These are phyloP conservation scores for Tephrocybe sp. DNA, from an alignment of 768 basidiomycete species.

Conservation along the genomic window DNA sequence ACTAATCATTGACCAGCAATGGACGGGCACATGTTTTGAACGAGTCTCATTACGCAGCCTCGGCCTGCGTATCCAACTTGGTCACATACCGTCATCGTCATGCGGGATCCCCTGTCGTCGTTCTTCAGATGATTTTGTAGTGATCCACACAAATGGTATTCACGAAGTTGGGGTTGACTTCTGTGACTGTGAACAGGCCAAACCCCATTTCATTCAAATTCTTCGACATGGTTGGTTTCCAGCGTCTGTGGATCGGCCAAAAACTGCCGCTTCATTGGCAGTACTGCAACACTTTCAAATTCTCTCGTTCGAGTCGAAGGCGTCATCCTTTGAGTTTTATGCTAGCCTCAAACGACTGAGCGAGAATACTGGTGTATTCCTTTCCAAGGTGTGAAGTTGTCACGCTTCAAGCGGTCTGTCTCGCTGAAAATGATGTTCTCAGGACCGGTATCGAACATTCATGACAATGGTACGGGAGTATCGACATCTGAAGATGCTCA, in stretches of 20 bases:
- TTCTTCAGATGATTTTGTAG: constrained; percentile 22
- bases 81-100: not conserved
- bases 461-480: constrained; percentile 20
- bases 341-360: constrained; percentile 19
- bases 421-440: not conserved
- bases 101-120: constrained; percentile 8
- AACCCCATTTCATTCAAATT: constrained; percentile 23
- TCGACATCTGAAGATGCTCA: constrained; percentile 24
- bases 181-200: constrained; percentile 23
- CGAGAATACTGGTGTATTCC: constrained; percentile 22
- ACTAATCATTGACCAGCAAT: no score
- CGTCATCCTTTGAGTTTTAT: constrained; percentile 26
- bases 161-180: constrained; percentile 28
- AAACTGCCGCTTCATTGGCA: constrained; percentile 25
- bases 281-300: constrained; percentile 24
- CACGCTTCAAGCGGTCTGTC: not conserved
- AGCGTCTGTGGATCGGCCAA: constrained; percentile 20
- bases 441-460: constrained; percentile 22
- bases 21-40: no score
- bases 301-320: constrained; percentile 26
- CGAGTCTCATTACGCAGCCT: not conserved
- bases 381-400: no score
- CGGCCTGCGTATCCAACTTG: not conserved
- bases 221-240: constrained; percentile 25
- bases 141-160: constrained; percentile 25